Evolutionary conservation across 2,329 filamentous ascomycete genomes (phyloP), one percentile per base, ranked within the genome.

Genomic region (Phialophora tarda): DNA sequence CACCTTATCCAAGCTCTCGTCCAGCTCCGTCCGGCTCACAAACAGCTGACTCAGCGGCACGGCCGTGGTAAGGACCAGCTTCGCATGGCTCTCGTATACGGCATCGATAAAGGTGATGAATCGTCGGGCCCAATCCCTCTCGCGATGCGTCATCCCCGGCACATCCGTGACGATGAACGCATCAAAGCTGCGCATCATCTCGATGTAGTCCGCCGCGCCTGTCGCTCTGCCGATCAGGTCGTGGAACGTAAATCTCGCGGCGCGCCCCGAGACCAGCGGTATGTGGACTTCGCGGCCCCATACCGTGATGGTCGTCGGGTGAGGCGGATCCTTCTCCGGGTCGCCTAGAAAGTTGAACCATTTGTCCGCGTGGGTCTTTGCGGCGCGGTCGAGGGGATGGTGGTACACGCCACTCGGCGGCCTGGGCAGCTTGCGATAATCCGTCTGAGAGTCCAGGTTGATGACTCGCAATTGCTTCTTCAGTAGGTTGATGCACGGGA

Each of bases 41-140:
- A 98, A 99, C 38, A 98, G 87, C 76, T 96, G 89, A 7, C 88
- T 87, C 1, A 99, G 82, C 0, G 94, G 92, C 57, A 93, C 91
- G 48, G 89, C 92, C 2, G 91, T 93, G 0, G 95, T 99, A 63
- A 99, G 86, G 17, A 98, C 94, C 7, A 99, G 86, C 80, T 97
- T 98, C n/a, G 93, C 93, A 78, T 94, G 86, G 30, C 85, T 84
- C 78, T 99, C 95, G 76, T 99, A 99, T 4, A 97, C 90, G 5
- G 95, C 94, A 77, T 99, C 95, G 71, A 99, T 92, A 73, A 99
- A 97, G 0, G 94, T 99, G 77, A 99, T 99, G 78, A 99, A 97
- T 4, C 95, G 86, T 12, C 95, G 84, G 0, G 95, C 95, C 47
- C 97, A 84, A 79, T 99, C 95, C 23, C 95, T 88, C 75, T 93